A percentile compares a stretch with the other conserved stretches of the same genome.
These are phyloP conservation scores for Aspergillus haitiensis DNA, from an alignment of 495 filamentous ascomycete genomes.

Conservation along the genomic window DNA sequence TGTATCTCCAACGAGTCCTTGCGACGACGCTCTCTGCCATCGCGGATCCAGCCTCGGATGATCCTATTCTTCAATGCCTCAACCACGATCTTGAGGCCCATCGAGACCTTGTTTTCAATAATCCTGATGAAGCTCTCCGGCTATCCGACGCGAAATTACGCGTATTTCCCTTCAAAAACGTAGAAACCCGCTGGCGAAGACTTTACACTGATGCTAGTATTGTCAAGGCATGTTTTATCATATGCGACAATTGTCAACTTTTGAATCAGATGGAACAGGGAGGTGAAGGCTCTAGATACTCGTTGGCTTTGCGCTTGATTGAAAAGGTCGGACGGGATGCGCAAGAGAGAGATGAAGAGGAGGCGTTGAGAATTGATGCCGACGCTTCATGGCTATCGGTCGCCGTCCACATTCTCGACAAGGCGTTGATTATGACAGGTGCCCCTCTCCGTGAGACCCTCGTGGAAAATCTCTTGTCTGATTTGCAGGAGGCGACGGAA, in stretches of 20 bases:
- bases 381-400: constrained; percentile 35
- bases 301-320: constrained; percentile 17
- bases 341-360: not conserved
- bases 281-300: not conserved
- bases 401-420: constrained; percentile 69
- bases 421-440: constrained; percentile 79
- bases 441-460: constrained; percentile 62
- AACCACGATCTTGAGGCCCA: constrained; percentile 27
- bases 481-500: constrained; percentile 31
- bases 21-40: constrained; percentile 32
- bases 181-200: constrained; percentile 71
- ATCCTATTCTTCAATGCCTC: constrained; percentile 48
- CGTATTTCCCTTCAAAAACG: constrained; percentile 72
- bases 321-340: constrained; percentile 13
- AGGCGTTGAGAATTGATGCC: constrained; percentile 6
- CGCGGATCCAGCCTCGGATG: constrained; percentile 32
- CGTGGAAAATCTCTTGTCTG: constrained; percentile 49
- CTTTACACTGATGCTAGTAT: constrained; percentile 79
- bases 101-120: constrained; percentile 32
- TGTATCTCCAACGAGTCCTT: constrained; percentile 25
- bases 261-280: not conserved
- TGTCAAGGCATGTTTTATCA: constrained; percentile 53
- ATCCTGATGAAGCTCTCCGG: constrained; percentile 39
- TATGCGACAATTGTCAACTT: constrained; percentile 30
- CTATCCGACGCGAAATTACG: constrained; percentile 65